Conservation (phyloP, 176 grass and related monocot genomes). For the Otatea glauca region DNA sequence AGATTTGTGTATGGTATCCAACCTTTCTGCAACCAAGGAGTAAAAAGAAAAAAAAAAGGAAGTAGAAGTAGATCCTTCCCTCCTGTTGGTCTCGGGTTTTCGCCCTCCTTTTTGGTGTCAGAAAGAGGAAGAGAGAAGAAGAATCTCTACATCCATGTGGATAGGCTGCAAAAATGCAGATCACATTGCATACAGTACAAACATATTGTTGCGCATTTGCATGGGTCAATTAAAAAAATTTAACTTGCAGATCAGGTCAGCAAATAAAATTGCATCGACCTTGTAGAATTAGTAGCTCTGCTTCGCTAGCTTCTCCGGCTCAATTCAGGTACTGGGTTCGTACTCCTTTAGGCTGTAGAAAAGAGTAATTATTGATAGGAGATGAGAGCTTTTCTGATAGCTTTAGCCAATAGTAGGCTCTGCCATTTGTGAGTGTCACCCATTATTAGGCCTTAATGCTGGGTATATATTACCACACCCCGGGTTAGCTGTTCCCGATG, state of each 20-base stretch:
- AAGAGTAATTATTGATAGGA: not conserved
- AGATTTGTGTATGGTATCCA: conserved; percentile 19
- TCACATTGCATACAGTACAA: not conserved
- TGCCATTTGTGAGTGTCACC: conserved; percentile 35
- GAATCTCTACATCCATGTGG: conserved; percentile 15
- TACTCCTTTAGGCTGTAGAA: not conserved
- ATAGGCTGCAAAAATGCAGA: conserved; percentile 8
- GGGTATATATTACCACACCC: not conserved
- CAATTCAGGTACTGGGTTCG: not conserved
- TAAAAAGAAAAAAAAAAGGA: not conserved
- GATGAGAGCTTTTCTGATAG: not conserved
- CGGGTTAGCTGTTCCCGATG: conserved; percentile 21
- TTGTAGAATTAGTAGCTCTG: not conserved
- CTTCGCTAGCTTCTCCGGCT: not conserved
- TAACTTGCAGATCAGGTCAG: not conserved
- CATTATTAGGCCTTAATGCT: conserved; percentile 42
- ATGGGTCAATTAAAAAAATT: not conserved
- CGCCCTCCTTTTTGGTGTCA: conserved; percentile 37
- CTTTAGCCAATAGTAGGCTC: conserved; percentile 26
- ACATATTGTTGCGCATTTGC: conserved; percentile 4
- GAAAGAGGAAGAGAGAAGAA: conserved; percentile 11
- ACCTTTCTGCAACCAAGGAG: conserved; percentile 40
- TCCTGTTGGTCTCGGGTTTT: conserved; percentile 1
- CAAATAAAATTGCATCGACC: not conserved
- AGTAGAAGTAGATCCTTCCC: conserved; percentile 31